phyloP scores from a whole-genome alignment of 208 protist species.

The Novymonas esmeraldas region DNA sequence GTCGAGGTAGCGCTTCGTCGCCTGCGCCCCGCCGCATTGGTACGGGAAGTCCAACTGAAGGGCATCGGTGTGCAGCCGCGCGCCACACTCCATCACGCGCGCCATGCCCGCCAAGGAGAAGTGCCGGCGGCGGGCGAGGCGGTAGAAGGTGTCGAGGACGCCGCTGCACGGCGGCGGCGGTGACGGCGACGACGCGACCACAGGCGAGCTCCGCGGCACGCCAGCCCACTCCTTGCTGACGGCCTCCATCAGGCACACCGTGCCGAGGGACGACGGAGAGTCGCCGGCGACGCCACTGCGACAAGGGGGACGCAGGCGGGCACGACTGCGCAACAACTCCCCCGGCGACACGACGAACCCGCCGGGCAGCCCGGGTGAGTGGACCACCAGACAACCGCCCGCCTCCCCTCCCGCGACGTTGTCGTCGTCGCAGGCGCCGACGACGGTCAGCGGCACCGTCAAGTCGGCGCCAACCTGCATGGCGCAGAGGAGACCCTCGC shows the following conservation, averaged over 20 bases:
- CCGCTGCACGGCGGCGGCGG: too few species aligned
- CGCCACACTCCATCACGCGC: conserved; percentile 44
- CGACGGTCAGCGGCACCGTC: conserved; percentile 34
- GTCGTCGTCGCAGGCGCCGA: conserved; percentile 25
- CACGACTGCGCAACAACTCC: conserved; percentile 41
- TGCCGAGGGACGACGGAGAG: conserved; percentile 30
- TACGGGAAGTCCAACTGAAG: conserved; percentile 81
- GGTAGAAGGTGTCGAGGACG: conserved; percentile 57
- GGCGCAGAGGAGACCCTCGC: conserved; percentile 23
- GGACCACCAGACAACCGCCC: conserved; percentile 45
- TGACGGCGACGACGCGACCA: background rate
- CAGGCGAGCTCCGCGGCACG: background rate
- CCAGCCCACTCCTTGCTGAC: conserved; percentile 27
- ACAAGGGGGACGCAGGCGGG: conserved; percentile 24
- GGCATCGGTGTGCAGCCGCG: conserved; percentile 42
- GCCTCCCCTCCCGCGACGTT: background rate
- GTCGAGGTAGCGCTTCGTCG: conserved; percentile 76
- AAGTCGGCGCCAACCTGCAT: conserved; percentile 23
- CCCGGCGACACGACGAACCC: conserved; percentile 54
- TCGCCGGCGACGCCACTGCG: background rate
- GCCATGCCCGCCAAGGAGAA: conserved; percentile 56
- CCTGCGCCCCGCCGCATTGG: conserved; percentile 73
- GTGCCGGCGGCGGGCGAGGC: conserved; percentile 49
- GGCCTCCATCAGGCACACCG: conserved; percentile 64
- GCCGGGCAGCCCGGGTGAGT: conserved; percentile 75